Conservation (phyloP, 805 yeast species). For the Myxozyma neglecta region DNA sequence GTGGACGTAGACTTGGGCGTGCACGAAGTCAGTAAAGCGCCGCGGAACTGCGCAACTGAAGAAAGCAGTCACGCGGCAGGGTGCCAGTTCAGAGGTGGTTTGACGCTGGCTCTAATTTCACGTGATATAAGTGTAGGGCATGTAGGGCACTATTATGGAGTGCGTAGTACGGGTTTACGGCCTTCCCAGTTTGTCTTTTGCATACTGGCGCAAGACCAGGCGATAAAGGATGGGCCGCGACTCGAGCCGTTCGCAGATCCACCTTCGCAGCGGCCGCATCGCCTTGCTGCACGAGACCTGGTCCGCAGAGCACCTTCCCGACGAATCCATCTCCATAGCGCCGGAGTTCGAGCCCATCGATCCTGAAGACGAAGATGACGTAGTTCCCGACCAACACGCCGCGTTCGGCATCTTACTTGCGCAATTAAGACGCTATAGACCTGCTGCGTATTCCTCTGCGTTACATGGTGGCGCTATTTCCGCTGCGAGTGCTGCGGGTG, state of each 20-base stretch:
- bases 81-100: no score
- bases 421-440: slow-evolving; percentile 28
- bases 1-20: neutral
- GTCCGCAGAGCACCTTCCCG: slow-evolving; percentile 24
- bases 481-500: slow-evolving; percentile 31
- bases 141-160: neutral
- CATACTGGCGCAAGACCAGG: neutral
- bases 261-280: slow-evolving; percentile 25
- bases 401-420: slow-evolving; percentile 31
- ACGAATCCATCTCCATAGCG: slow-evolving; percentile 30
- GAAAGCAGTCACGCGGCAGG: slow-evolving; percentile 1
- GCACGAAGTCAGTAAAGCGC: neutral
- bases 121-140: neutral
- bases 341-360: slow-evolving; percentile 32
- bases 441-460: slow-evolving; percentile 27
- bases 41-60: neutral
- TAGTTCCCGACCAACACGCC: slow-evolving; percentile 34
- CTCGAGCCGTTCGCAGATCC: slow-evolving; percentile 32
- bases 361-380: slow-evolving; percentile 35
- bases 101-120: neutral
- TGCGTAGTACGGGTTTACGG: neutral
- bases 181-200: neutral
- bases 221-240: slow-evolving; percentile 24
- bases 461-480: slow-evolving; percentile 28
- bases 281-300: slow-evolving; percentile 30